Conservation (phyloP, 2,329 filamentous ascomycete genomes). For the Cordyceps javanica region DNA sequence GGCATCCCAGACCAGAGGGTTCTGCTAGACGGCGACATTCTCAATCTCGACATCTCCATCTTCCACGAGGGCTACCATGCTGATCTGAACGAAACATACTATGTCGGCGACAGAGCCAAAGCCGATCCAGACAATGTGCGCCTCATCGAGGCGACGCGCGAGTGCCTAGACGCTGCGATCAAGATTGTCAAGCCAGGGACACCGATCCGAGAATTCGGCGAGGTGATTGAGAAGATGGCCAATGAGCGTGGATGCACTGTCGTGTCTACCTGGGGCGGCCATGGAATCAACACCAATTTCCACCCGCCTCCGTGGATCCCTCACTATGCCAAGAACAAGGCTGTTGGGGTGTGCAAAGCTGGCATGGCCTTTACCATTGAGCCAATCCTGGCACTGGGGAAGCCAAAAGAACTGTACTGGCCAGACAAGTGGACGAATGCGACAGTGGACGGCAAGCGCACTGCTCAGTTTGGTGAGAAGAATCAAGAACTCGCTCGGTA, state of each 20-base stretch:
- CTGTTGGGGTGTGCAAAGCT: constrained; percentile 84
- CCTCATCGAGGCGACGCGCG: constrained; percentile 82
- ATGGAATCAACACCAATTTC: constrained; percentile 91
- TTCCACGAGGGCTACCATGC: constrained; percentile 95
- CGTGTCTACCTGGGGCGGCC: constrained; percentile 91
- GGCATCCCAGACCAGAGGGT: constrained; percentile 90
- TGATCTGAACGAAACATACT: constrained; percentile 98
- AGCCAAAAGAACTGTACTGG: constrained; percentile 90
- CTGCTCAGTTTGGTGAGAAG: constrained; percentile 79
- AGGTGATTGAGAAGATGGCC: constrained; percentile 90
- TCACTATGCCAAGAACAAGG: constrained; percentile 98
- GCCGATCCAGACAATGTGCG: constrained; percentile 81
- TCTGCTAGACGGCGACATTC: constrained; percentile 85
- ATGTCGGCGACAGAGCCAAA: constrained; percentile 82
- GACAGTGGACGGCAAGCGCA: constrained; percentile 80
- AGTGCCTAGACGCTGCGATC: constrained; percentile 84
- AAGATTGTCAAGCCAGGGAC: constrained; percentile 88
- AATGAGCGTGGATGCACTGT: constrained; percentile 81
- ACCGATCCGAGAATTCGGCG: constrained; percentile 87
- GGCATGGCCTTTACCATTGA: constrained; percentile 99
- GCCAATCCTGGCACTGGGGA: constrained; percentile 93
- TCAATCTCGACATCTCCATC: constrained; percentile 93
- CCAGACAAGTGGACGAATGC: constrained; percentile 98
- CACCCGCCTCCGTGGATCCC: constrained; percentile 91
- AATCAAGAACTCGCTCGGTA: not conserved